These are phyloP conservation scores for Diphasiastrum complanatum DNA, from an alignment of 83 land plant genomes.

Conservation along the genomic window DNA sequence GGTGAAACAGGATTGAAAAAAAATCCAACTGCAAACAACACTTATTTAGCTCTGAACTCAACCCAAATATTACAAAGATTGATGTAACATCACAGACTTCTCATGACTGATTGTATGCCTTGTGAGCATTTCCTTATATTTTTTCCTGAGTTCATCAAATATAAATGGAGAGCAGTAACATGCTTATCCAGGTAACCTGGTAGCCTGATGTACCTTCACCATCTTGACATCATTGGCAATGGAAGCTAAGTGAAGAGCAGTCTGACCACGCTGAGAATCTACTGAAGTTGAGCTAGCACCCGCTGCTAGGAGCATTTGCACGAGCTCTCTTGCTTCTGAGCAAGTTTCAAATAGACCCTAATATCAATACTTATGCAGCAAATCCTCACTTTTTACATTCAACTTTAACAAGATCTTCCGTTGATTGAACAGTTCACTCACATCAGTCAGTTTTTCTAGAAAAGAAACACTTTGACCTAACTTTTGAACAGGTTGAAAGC, in stretches of 20 bases:
- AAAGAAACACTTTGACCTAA: background rate
- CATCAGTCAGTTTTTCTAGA: too few species aligned
- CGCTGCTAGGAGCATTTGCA: constrained; percentile 59
- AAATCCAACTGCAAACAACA: too few species aligned
- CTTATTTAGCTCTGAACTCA: too few species aligned
- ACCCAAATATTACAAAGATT: too few species aligned
- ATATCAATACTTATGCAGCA: background rate
- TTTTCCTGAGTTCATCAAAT: too few species aligned
- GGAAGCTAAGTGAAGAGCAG: constrained; percentile 79
- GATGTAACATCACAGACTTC: too few species aligned
- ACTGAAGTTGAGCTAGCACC: constrained; percentile 76
- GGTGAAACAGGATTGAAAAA: too few species aligned
- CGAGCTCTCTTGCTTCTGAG: constrained; percentile 82
- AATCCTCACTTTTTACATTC: background rate
- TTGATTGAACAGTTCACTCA: too few species aligned
- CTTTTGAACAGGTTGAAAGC: background rate
- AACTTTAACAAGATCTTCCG: background rate
- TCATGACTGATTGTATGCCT: too few species aligned
- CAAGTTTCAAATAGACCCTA: background rate
- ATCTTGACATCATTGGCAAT: constrained; percentile 78
- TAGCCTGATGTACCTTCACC: constrained; percentile 48
- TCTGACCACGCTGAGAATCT: constrained; percentile 56
- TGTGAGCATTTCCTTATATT: too few species aligned
- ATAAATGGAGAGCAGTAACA: too few species aligned
- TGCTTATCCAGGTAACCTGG: background rate